Evolutionary conservation across 139 green algal genomes (phyloP).

Genomic region (Gonium pectorale): DNA sequence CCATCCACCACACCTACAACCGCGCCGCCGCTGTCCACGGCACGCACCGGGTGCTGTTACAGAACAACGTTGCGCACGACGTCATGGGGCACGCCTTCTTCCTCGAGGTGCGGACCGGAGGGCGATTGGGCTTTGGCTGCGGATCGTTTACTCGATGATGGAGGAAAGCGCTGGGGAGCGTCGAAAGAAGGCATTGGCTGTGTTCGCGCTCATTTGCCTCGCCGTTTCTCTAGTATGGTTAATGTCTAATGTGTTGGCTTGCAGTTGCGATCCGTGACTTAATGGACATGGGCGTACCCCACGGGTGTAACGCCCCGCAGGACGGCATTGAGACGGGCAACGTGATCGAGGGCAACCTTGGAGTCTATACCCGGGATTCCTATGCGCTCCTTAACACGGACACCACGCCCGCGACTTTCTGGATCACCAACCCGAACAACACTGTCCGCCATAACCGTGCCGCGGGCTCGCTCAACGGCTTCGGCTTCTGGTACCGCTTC

Average conservation of each 20-base stretch:
- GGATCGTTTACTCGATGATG: no score
- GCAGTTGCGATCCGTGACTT: no score
- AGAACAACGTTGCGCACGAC: constrained; percentile 74
- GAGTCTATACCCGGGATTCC: constrained; percentile 64
- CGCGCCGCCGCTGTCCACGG: constrained; percentile 76
- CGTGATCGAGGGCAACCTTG: constrained; percentile 73
- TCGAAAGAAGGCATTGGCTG: no score
- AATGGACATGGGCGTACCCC: no score
- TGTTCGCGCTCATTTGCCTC: no score
- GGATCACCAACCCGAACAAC: constrained; percentile 88
- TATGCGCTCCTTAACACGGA: constrained; percentile 78
- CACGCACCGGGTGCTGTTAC: constrained; percentile 50
- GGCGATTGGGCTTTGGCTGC: no score
- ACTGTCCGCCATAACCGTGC: constrained; percentile 45
- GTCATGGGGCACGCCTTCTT: constrained; percentile 79
- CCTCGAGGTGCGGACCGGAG: constrained; percentile 54
- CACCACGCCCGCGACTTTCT: constrained; percentile 81
- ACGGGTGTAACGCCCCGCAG: no score
- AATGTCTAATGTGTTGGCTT: no score
- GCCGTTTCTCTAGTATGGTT: no score
- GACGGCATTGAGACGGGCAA: constrained; percentile 55
- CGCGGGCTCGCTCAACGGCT: constrained; percentile 38
- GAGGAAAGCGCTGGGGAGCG: no score
- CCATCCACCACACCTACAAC: constrained; percentile 76
- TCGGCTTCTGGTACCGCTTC: constrained; percentile 68